These are phyloP conservation scores for Myxozyma sirexii DNA, from an alignment of 805 yeast species.

Conservation along the genomic window DNA sequence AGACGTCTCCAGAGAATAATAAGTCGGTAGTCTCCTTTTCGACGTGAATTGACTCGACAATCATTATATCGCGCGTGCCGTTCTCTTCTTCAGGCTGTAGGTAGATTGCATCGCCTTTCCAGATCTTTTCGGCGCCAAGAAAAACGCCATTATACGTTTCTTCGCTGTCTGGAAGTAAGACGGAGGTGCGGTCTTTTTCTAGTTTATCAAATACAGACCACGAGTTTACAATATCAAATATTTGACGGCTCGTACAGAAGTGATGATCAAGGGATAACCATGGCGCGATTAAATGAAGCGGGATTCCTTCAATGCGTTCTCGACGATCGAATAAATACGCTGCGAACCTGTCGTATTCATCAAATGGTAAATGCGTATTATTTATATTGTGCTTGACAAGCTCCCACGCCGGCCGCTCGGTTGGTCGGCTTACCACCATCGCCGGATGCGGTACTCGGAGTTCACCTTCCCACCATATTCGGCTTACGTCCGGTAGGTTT, in stretches of 20 bases:
- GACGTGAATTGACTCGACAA: constrained; percentile 13
- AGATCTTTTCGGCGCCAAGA: constrained; percentile 32
- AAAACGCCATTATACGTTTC: constrained; percentile 17
- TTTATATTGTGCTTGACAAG: background rate
- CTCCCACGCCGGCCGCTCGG: constrained; percentile 3
- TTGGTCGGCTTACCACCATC: constrained; percentile 15
- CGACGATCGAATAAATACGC: constrained; percentile 6
- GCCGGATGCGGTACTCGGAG: constrained; percentile 21
- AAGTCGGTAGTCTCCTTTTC: background rate
- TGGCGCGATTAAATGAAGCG: constrained; percentile 12
- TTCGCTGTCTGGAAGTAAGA: background rate
- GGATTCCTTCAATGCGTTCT: constrained; percentile 5
- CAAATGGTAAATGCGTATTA: constrained; percentile 1
- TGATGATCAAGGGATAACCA: constrained; percentile 17
- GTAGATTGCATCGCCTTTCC: constrained; percentile 28
- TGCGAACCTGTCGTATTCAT: constrained; percentile 8
- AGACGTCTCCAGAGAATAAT: constrained; percentile 1
- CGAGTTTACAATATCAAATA: constrained; percentile 3
- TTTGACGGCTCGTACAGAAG: background rate
- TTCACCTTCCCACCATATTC: constrained; percentile 8
- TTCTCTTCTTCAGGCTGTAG: constrained; percentile 14
- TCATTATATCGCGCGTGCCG: constrained; percentile 7
- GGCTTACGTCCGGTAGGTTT: background rate
- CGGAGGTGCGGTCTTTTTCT: background rate
- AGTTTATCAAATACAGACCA: constrained; percentile 18